Base-by-base conservation (phyloP, 2,329 filamentous ascomycete species). In the Botrytis fabae region DNA sequence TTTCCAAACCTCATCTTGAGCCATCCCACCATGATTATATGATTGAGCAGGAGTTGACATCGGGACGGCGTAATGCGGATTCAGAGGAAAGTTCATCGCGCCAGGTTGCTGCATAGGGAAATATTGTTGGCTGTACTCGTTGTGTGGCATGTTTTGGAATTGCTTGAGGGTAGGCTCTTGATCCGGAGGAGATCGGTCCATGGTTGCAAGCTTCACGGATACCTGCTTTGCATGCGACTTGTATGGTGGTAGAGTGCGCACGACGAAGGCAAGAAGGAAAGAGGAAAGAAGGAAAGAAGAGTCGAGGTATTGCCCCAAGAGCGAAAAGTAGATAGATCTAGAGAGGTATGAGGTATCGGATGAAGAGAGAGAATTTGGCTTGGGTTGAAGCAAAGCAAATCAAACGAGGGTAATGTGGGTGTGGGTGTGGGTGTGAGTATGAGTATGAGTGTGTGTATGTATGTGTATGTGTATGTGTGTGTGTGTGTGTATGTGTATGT, bases 201-300 rank as follows among this genome's bases (percentile, higher is more conserved):
- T 71, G 69, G 28, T 71, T 64, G 69, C 66, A 44, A 44, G 40
- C 40, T 32, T 20, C 1, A 66, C 66, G 65, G 65, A 42, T 69
- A 9, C 35, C 59, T 48, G 66, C 48, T 44, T 69, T 40, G 64
- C 28, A 65, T 65, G 44, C 12, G 48, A 54, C 25, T 2, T 54
- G 48, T 54, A 0, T n/a, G 48, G 10, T 51, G 28, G 40, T 22
- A 40, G 46, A 20, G 48, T 48, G 64, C n/a, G 51, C 51, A 28
- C 46, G 46, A 54, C 46, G 63, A n/a, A 51, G 28, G 7, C 18
- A 38, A 20, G 44, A 28, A 57, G 51, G 51, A 35, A 35, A 35
- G 35, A 35, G 6, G 35, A 35, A 35, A 35, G 35, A 35, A 35
- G 35, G 35, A 54, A 54, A 20, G 44, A 38, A 25, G 42, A 28